phyloP scores from a whole-genome alignment of 2,329 filamentous ascomycete genomes.

The Epichloe bromicola region DNA sequence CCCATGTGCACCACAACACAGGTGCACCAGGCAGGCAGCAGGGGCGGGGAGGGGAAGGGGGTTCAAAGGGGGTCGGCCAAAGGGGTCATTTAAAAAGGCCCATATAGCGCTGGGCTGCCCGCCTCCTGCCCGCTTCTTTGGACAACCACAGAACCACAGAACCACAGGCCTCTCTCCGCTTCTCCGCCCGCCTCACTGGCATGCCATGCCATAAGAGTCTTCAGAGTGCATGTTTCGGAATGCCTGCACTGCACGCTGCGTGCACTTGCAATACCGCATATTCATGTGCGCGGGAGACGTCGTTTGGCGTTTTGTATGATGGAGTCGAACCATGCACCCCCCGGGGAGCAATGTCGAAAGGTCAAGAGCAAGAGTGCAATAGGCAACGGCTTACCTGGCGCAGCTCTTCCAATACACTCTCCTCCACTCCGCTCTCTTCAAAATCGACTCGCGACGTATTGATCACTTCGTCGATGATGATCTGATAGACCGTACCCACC shows the following conservation, averaged over 20 bases:
- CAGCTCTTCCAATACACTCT: conserved; percentile 74
- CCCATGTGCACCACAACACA: no score
- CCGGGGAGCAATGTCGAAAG: background rate
- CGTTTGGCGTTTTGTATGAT: background rate
- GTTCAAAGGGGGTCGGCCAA: conserved; percentile 9
- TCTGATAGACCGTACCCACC: conserved; percentile 67
- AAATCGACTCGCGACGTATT: conserved; percentile 88
- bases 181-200: background rate
- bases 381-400: conserved; percentile 54
- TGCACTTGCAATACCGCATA: background rate
- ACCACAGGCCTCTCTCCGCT: background rate
- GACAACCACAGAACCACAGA: conserved; percentile 3
- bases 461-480: conserved; percentile 74
- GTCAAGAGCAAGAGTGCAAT: background rate
- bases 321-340: background rate
- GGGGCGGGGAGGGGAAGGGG: no score
- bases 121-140: conserved; percentile 14
- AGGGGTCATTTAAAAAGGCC: conserved; percentile 40
- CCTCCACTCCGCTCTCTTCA: conserved; percentile 88
- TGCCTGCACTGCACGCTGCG: background rate
- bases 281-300: background rate
- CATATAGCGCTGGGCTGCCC: conserved; percentile 41
- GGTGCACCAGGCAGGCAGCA: no score
- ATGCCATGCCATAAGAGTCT: background rate
- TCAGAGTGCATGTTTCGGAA: background rate